A percentile compares a stretch with the other conserved stretches of the same genome.
Evolutionary conservation across 169 alveolate genomes (phyloP).

Genomic region (Perkinsus marinus): DNA sequence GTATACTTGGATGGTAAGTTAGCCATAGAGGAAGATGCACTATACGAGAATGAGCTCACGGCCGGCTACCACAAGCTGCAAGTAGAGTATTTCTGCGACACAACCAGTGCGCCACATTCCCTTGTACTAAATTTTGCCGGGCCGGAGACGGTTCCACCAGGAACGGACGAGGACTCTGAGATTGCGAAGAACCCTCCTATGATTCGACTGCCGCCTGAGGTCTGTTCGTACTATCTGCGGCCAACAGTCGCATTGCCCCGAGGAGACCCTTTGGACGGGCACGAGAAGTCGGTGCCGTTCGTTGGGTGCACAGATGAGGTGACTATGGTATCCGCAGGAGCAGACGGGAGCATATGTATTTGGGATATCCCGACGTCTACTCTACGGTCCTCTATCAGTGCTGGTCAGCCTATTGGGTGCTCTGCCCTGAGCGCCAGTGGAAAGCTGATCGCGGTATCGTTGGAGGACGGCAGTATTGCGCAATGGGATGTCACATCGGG

Average conservation of each 20-base stretch:
- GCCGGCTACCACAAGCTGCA: constrained; percentile 24
- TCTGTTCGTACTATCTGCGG: not conserved
- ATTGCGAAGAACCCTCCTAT: constrained; percentile 5
- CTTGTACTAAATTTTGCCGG: constrained; percentile 19
- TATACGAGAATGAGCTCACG: constrained; percentile 18
- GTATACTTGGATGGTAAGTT: constrained; percentile 19
- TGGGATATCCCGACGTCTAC: not conserved
- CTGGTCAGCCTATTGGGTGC: not conserved
- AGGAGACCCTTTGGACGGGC: not conserved
- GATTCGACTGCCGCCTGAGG: not conserved
- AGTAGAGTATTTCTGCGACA: constrained; percentile 21
- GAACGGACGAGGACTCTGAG: constrained; percentile 13
- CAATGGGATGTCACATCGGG: not conserved
- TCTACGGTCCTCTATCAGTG: not conserved
- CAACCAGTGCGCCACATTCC: constrained; percentile 9
- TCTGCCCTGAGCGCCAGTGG: not conserved
- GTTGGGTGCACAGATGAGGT: not conserved
- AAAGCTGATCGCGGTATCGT: not conserved
- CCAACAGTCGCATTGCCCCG: not conserved
- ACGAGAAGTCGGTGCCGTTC: not conserved
- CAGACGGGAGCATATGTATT: not conserved
- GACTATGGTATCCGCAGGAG: not conserved
- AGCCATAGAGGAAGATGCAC: constrained; percentile 13
- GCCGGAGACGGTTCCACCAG: constrained; percentile 25
- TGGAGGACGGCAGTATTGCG: constrained; percentile 4